These are phyloP conservation scores for Excoecaria cochinchinensis DNA, from an alignment of 345 rosid species.

Conservation along the genomic window DNA sequence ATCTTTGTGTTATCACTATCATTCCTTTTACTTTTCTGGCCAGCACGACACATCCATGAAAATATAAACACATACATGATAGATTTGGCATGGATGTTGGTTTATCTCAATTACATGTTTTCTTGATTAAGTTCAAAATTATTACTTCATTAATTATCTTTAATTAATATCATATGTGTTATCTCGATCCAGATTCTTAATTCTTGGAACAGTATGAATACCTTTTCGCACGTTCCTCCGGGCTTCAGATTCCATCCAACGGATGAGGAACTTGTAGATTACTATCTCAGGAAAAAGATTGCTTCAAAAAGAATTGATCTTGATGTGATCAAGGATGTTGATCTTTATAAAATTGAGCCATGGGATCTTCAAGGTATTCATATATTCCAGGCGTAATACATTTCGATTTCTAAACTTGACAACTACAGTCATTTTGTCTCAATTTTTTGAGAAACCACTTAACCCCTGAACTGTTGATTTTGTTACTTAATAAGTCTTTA, in stretches of 20 bases:
- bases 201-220: slow-evolving; percentile 12
- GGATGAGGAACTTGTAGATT: slow-evolving; percentile 30
- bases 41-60: neutral
- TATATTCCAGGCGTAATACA: too few species aligned
- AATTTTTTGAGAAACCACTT: too few species aligned
- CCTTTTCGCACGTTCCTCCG: slow-evolving; percentile 28
- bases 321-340: slow-evolving; percentile 33
- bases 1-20: slow-evolving; percentile 4
- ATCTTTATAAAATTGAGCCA: slow-evolving; percentile 32
- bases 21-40: neutral
- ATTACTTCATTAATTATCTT: neutral
- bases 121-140: neutral
- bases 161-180: neutral
- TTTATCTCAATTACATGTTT: too few species aligned
- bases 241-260: slow-evolving; percentile 35
- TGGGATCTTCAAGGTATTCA: slow-evolving; percentile 34
- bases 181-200: neutral
- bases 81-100: neutral
- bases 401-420: too few species aligned
- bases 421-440: too few species aligned
- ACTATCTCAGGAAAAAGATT: slow-evolving; percentile 28
- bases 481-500: too few species aligned
- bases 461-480: too few species aligned
- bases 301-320: slow-evolving; percentile 31
- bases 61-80: neutral